Evolutionary conservation across 2,329 filamentous ascomycete species (phyloP).

Genomic region (Diaporthe sp.): DNA sequence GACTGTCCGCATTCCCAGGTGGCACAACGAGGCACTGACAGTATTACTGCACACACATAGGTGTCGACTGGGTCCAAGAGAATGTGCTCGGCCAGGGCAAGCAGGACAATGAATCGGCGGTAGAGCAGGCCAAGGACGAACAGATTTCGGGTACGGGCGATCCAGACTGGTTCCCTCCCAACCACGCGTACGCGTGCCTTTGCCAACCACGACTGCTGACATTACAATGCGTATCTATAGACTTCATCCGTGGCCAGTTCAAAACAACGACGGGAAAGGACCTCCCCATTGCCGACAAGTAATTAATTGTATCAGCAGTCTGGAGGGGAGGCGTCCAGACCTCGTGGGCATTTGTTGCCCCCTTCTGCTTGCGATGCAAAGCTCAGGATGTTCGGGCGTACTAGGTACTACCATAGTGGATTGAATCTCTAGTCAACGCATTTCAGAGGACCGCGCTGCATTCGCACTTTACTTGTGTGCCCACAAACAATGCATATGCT

Average conservation of each 20-base stretch:
- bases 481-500: background rate
- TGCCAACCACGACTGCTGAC: background rate
- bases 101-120: conserved; percentile 77
- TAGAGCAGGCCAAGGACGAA: conserved; percentile 87
- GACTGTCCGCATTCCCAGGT: background rate
- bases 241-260: conserved; percentile 78
- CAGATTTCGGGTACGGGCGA: conserved; percentile 58
- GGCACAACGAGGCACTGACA: conserved; percentile 8
- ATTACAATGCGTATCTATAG: conserved; percentile 53
- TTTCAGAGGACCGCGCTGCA: background rate
- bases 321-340: too few relatives aligned
- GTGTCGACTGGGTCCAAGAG: conserved; percentile 82
- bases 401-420: background rate
- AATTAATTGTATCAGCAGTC: conserved; percentile 39
- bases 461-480: background rate
- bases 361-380: background rate
- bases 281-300: conserved; percentile 77
- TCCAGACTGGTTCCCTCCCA: background rate
- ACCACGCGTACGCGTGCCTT: background rate
- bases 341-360: background rate
- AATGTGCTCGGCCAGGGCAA: conserved; percentile 75
- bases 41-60: conserved; percentile 54
- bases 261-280: conserved; percentile 76
- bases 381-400: background rate
- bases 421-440: background rate